A percentile compares a stretch with the other conserved stretches of the same genome.
phyloP scores from a whole-genome alignment of 2,329 filamentous ascomycete genomes.

The Penicillium oxalicum region DNA sequence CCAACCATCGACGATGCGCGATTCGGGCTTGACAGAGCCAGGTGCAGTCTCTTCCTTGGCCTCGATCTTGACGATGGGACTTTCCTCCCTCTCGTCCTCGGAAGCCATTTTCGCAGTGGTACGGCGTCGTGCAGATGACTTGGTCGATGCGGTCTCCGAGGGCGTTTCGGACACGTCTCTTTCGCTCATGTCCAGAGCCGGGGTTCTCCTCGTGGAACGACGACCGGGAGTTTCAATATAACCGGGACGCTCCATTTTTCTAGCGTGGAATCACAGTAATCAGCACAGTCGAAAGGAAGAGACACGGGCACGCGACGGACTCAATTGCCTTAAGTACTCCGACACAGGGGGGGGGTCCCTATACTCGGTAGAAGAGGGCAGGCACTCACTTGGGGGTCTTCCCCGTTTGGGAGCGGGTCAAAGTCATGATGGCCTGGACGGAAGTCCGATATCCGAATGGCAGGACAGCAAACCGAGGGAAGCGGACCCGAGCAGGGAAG shows the following conservation, averaged over 20 bases:
- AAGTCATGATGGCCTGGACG: constrained; percentile 34
- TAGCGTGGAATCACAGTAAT: constrained; percentile 22
- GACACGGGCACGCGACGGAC: not conserved
- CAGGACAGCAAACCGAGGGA: constrained; percentile 5
- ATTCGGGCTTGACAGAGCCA: constrained; percentile 18
- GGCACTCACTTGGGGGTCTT: constrained; percentile 46
- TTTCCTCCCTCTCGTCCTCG: constrained; percentile 24
- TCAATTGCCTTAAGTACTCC: constrained; percentile 9
- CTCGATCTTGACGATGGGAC: constrained; percentile 15
- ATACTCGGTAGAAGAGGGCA: constrained; percentile 5
- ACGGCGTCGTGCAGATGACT: constrained; percentile 28
- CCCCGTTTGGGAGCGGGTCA: constrained; percentile 48
- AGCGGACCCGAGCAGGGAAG: not conserved
- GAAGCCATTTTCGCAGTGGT: constrained; percentile 24
- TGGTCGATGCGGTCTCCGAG: constrained; percentile 15
- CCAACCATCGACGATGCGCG: constrained; percentile 38
- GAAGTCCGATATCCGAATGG: constrained; percentile 14
- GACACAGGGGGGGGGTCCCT: constrained; percentile 3
- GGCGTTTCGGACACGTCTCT: constrained; percentile 26
- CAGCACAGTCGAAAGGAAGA: not conserved
- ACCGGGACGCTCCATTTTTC: constrained; percentile 48
- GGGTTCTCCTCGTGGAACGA: constrained; percentile 41
- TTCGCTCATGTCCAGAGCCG: constrained; percentile 28
- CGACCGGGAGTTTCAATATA: constrained; percentile 49
- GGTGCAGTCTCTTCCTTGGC: constrained; percentile 22